Percentiles rank a stretch among this genome's conserved stretches.
Evolutionary conservation across 2,329 filamentous ascomycete species (phyloP).

Genomic region (Torrubiella hemipterigena): DNA sequence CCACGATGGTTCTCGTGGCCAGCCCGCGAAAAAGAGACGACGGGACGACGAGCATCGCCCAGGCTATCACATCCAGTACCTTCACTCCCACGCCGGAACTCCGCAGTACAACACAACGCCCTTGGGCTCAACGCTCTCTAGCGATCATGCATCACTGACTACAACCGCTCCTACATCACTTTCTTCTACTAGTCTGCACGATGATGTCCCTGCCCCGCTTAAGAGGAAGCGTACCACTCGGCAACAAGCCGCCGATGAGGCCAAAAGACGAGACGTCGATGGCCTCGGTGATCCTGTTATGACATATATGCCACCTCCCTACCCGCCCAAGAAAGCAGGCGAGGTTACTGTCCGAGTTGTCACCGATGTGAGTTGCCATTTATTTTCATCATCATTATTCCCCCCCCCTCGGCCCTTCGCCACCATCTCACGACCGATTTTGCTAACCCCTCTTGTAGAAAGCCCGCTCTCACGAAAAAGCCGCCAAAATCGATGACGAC

Average conservation of each 20-base stretch:
- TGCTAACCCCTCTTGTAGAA: slow-evolving; percentile 8
- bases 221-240: slow-evolving; percentile 83
- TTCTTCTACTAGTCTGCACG: slow-evolving; percentile 50
- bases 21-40: slow-evolving; percentile 64
- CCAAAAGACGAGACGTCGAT: slow-evolving; percentile 66
- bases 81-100: slow-evolving; percentile 59
- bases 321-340: slow-evolving; percentile 80
- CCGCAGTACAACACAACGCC: slow-evolving; percentile 55
- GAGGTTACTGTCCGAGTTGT: slow-evolving; percentile 57
- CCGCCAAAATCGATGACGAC: slow-evolving; percentile 81
- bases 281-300: slow-evolving; percentile 57
- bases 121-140: slow-evolving; percentile 63
- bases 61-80: slow-evolving; percentile 58
- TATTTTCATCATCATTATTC: background rate
- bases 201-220: slow-evolving; percentile 58
- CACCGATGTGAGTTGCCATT: slow-evolving; percentile 44
- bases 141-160: slow-evolving; percentile 72
- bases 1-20: slow-evolving; percentile 22
- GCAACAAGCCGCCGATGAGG: slow-evolving; percentile 71
- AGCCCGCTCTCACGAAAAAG: slow-evolving; percentile 38
- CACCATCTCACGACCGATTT: too few relatives aligned
- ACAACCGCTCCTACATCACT: slow-evolving; percentile 83
- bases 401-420: background rate
- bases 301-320: slow-evolving; percentile 75
- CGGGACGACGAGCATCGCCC: slow-evolving; percentile 40